phyloP scores from a whole-genome alignment of 2,329 filamentous ascomycete species.

The Fusarium buxicola region DNA sequence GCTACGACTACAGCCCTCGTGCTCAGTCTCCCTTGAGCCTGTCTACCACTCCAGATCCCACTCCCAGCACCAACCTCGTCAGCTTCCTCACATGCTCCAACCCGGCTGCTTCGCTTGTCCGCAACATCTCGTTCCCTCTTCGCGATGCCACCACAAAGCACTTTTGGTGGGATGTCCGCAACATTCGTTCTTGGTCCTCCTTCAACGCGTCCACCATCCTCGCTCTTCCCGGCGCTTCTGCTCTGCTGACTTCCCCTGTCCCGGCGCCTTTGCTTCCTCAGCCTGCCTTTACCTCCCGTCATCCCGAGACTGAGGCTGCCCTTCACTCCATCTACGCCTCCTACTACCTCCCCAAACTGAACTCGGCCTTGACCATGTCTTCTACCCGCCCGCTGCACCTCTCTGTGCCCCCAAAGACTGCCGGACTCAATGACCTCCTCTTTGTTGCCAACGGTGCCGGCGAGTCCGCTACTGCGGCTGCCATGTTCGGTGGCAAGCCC shows the following conservation, averaged over 20 bases:
- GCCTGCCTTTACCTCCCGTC: slow-evolving; percentile 67
- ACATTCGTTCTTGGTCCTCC: slow-evolving; percentile 83
- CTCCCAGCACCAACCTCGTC: slow-evolving; percentile 75
- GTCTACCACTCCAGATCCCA: slow-evolving; percentile 57
- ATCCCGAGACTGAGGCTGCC: slow-evolving; percentile 81
- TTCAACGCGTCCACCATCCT: slow-evolving; percentile 81
- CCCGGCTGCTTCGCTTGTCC: slow-evolving; percentile 84
- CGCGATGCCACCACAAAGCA: slow-evolving; percentile 78
- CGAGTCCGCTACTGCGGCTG: slow-evolving; percentile 66
- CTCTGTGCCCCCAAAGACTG: slow-evolving; percentile 54
- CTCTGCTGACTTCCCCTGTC: slow-evolving; percentile 78
- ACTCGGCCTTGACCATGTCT: slow-evolving; percentile 82
- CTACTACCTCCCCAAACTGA: slow-evolving; percentile 88
- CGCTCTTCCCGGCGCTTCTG: slow-evolving; percentile 76
- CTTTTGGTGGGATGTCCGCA: slow-evolving; percentile 97
- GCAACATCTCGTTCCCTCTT: slow-evolving; percentile 77
- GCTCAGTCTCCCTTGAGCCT: slow-evolving; percentile 59
- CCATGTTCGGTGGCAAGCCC: slow-evolving; percentile 62
- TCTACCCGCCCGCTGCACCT: slow-evolving; percentile 73
- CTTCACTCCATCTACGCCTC: slow-evolving; percentile 80
- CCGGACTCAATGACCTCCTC: slow-evolving; percentile 63
- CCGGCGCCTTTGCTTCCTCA: slow-evolving; percentile 70
- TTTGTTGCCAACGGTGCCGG: slow-evolving; percentile 74
- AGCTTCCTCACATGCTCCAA: slow-evolving; percentile 83
- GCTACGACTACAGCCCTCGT: slow-evolving; percentile 57